Evolutionary conservation across 352 stramenopile species (phyloP), one percentile per base, ranked within the genome.

Genomic region (Pythium coloratum): DNA sequence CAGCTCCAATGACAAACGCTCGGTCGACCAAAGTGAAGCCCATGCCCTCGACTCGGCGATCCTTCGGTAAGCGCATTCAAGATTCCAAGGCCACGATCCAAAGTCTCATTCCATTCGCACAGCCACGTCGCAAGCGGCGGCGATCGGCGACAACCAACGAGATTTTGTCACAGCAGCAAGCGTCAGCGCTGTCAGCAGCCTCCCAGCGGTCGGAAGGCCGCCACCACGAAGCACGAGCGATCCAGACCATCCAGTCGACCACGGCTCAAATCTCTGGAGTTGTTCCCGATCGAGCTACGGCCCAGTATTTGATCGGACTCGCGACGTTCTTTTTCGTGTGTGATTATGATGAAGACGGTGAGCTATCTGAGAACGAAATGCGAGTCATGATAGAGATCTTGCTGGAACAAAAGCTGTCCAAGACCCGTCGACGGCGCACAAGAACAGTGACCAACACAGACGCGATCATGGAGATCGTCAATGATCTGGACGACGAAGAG

Each of bases 301-400:
- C 55, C 55, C 34, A 64, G 18, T 66, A 59, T 40, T 47, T 66
- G 18, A 40, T 59, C 30, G 49, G n/a, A 34, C 49, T 64, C 42
- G 24, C 46, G 46, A 55, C 30, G 46, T 65, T 65, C 28, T 66
- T 66, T 36, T 59, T 55, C 20, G 49, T 46, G n/a, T 66, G 60
- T 50, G 60, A 66, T n/a, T 59, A 59, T 24, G 50, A 66, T 32
- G 60, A 66, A 55, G 60, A 66, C 38, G 60, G 60, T 24, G 36
- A 14, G 6, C 30, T 66, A 3, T 46, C 40, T 3, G 30, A 28
- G 34, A 59, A 6, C 18, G 60, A 66, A 30, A 51, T 66, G 9
- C 34, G 32, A 2, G 33, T 59, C 3, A 53, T 66, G 40, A 26
- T 66, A 20, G 49, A 59, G 28, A 60, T 66, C n/a, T 8, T 66